These are phyloP conservation scores for Ogataea salicorniae DNA, from an alignment of 805 yeast genomes.

Conservation along the genomic window DNA sequence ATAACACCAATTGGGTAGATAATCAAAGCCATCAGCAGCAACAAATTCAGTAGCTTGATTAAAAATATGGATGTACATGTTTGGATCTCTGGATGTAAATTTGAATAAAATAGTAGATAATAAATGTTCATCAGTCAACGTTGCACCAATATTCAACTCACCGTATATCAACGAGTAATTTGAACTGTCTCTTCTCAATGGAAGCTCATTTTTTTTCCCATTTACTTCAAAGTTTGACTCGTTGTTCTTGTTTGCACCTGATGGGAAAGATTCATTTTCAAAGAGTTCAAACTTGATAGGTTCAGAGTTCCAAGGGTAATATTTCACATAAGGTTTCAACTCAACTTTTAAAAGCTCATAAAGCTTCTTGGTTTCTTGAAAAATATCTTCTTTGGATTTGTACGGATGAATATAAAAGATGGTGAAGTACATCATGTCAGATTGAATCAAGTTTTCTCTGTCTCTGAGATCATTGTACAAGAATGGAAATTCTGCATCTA, in stretches of 20 bases:
- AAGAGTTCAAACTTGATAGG: conserved; percentile 22
- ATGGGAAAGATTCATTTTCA: background rate
- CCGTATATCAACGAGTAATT: conserved; percentile 33
- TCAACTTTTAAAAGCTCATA: conserved; percentile 19
- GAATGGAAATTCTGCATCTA: background rate
- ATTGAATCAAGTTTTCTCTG: background rate
- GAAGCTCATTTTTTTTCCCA: background rate
- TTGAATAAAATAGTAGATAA: conserved; percentile 36
- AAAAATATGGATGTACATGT: conserved; percentile 38
- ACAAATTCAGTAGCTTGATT: conserved; percentile 57
- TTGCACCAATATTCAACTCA: conserved; percentile 39
- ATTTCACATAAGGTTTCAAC: conserved; percentile 32
- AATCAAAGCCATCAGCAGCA: conserved; percentile 44
- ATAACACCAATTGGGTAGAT: conserved; percentile 41
- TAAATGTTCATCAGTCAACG: conserved; percentile 41
- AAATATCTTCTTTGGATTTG: conserved; percentile 14
- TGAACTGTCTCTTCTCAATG: background rate
- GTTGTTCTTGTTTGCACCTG: too few relatives aligned
- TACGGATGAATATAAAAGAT: conserved; percentile 30
- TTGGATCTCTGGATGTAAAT: conserved; percentile 26
- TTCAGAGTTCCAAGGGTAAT: conserved; percentile 39
- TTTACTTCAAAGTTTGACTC: too few relatives aligned
- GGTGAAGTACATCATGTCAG: conserved; percentile 17
- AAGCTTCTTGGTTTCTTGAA: conserved; percentile 10
- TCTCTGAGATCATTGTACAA: background rate